Percentiles rank a stretch among this genome's conserved stretches.
phyloP scores from a whole-genome alignment of 495 filamentous ascomycete species.

The Penicillium lagena region DNA sequence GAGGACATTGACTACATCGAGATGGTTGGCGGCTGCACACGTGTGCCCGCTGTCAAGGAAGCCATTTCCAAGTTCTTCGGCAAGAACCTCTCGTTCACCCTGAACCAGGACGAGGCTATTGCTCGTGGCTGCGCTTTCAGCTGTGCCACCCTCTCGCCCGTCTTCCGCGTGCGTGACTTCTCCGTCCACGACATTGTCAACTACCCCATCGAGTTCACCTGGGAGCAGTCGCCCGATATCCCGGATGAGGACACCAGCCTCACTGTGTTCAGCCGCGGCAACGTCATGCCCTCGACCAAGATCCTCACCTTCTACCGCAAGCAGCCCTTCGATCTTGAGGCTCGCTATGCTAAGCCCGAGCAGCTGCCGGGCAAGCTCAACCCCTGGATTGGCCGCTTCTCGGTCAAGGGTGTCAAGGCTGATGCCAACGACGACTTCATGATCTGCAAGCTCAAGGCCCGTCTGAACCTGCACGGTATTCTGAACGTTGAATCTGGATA shows the following conservation, averaged over 20 bases:
- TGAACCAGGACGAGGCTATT: conserved; percentile 97
- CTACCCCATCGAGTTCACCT: conserved; percentile 98
- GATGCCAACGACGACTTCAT: conserved; percentile 88
- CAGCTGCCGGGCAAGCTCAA: conserved; percentile 84
- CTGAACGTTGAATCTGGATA: conserved; percentile 96
- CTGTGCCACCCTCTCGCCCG: conserved; percentile 95
- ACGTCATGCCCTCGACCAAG: conserved; percentile 97
- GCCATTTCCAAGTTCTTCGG: conserved; percentile 84
- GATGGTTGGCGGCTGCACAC: conserved; percentile 90
- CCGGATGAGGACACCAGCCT: conserved; percentile 97
- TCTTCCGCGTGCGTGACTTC: conserved; percentile 98
- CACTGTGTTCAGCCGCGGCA: conserved; percentile 95
- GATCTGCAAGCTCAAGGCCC: conserved; percentile 99
- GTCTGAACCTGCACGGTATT: conserved; percentile 93
- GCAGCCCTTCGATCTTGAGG: conserved; percentile 94
- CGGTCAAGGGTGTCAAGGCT: conserved; percentile 82
- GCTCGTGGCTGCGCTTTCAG: conserved; percentile 95
- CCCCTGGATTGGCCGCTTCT: conserved; percentile 94
- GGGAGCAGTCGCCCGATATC: conserved; percentile 98
- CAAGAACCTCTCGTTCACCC: conserved; percentile 88
- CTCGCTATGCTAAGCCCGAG: conserved; percentile 83
- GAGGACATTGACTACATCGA: conserved; percentile 95
- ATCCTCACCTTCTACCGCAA: conserved; percentile 99
- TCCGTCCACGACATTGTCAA: conserved; percentile 93
- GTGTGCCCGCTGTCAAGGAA: conserved; percentile 90